Percentiles rank a stretch among this genome's conserved stretches.
Evolutionary conservation across 805 yeast genomes (phyloP).

Genomic region (Metschnikowia sp.): DNA sequence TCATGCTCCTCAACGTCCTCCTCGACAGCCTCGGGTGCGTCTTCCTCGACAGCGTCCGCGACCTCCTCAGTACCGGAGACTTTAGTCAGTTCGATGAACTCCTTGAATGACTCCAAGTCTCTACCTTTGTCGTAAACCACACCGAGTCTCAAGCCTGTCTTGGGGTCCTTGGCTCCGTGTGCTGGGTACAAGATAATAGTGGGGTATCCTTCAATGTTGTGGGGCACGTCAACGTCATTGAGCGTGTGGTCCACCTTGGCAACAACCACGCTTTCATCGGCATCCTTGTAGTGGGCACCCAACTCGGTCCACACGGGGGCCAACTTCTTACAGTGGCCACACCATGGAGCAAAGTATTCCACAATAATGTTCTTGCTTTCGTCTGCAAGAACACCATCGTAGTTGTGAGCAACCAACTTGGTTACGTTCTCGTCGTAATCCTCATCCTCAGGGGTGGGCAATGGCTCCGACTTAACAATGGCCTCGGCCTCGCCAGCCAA

Average conservation of each 20-base stretch:
- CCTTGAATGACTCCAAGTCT: conserved; percentile 64
- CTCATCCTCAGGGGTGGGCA: conserved; percentile 75
- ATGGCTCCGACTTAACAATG: conserved; percentile 76
- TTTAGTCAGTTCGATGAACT: conserved; percentile 71
- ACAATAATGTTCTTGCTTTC: conserved; percentile 68
- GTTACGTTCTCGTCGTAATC: conserved; percentile 52
- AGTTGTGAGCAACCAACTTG: conserved; percentile 81
- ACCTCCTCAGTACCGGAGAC: conserved; percentile 56
- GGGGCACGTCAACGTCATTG: conserved; percentile 75
- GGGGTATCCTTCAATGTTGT: conserved; percentile 83
- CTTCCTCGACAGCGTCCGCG: conserved; percentile 18
- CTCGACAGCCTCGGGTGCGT: conserved; percentile 15
- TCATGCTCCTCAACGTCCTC: conserved; percentile 29
- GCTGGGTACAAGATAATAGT: conserved; percentile 91
- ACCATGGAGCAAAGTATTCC: conserved; percentile 96
- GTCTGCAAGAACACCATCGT: conserved; percentile 62
- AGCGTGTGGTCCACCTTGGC: conserved; percentile 88
- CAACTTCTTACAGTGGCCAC: conserved; percentile 91
- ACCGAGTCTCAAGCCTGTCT: conserved; percentile 47
- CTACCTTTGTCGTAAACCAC: conserved; percentile 67
- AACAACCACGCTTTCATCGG: conserved; percentile 54
- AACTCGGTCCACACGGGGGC: conserved; percentile 88
- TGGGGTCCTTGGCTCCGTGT: conserved; percentile 39
- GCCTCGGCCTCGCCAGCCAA: conserved; percentile 65
- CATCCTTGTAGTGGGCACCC: conserved; percentile 62